phyloP scores from a whole-genome alignment of 2,329 filamentous ascomycete species.

The Paraphoma sp. region DNA sequence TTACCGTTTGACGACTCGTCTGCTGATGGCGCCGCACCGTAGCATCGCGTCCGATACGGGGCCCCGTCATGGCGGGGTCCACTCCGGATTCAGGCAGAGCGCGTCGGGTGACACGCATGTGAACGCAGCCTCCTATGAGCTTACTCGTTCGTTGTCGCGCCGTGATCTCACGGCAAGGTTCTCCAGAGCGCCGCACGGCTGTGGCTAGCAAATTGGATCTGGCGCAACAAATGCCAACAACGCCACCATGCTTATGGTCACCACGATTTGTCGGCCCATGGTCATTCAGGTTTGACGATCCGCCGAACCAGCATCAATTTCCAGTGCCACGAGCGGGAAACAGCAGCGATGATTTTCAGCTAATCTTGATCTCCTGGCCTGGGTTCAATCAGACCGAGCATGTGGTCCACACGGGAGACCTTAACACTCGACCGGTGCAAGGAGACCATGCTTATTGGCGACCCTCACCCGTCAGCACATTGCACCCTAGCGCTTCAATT shows the following conservation, averaged over 20 bases:
- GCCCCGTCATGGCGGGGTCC: slow-evolving; percentile 14
- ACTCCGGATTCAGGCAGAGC: slow-evolving; percentile 13
- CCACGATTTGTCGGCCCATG: slow-evolving; percentile 23
- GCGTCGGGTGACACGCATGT: slow-evolving; percentile 28
- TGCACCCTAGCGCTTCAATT: slow-evolving; percentile 22
- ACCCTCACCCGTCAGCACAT: slow-evolving; percentile 17
- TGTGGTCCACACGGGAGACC: slow-evolving; percentile 24
- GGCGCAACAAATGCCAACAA: slow-evolving; percentile 24
- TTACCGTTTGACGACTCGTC: slow-evolving; percentile 15
- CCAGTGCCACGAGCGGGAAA: slow-evolving; percentile 17
- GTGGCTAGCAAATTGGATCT: slow-evolving; percentile 33
- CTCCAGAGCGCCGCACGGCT: slow-evolving; percentile 41
- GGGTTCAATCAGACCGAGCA: slow-evolving; percentile 21
- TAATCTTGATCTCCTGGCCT: slow-evolving; percentile 11
- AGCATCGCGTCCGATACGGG: slow-evolving; percentile 14
- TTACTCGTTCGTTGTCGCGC: slow-evolving; percentile 26
- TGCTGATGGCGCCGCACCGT: slow-evolving; percentile 24
- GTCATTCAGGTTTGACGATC: slow-evolving; percentile 8
- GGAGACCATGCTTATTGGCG: slow-evolving; percentile 20
- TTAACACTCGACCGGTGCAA: slow-evolving; percentile 8
- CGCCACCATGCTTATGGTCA: slow-evolving; percentile 37
- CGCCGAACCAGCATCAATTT: slow-evolving; percentile 9
- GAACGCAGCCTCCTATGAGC: slow-evolving; percentile 16
- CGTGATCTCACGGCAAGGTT: slow-evolving; percentile 28
- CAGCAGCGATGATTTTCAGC: slow-evolving; percentile 13